Conservation (phyloP, 306 rosid genomes). For the Acacia melanoxylon region DNA sequence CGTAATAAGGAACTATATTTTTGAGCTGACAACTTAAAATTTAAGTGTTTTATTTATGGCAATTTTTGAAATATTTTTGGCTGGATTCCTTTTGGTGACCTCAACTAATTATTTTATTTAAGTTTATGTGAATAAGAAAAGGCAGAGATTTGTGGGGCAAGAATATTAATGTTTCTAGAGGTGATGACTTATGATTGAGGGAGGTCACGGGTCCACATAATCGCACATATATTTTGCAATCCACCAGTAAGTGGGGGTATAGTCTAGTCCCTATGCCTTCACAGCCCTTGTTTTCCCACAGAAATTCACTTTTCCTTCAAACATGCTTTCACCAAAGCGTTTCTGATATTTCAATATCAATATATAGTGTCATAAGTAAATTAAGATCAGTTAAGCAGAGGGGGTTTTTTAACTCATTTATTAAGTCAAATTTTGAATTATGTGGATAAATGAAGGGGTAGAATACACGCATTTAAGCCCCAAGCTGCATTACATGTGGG, state of each 20-base stretch:
- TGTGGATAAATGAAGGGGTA: not conserved
- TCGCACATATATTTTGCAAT: slow-evolving; percentile 7
- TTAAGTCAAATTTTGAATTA: not conserved
- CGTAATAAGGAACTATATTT: not conserved
- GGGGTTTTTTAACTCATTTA: not conserved
- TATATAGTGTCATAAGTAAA: not conserved
- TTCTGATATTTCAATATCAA: not conserved
- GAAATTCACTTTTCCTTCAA: slow-evolving; percentile 23
- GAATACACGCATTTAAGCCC: not conserved
- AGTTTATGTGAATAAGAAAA: not conserved
- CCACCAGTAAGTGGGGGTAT: not conserved
- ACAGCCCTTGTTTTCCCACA: not conserved
- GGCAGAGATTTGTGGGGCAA: not conserved
- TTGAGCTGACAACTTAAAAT: not conserved
- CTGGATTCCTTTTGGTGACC: not conserved
- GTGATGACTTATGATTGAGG: not conserved
- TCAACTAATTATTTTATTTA: not conserved
- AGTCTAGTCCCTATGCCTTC: not conserved
- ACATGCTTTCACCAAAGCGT: not conserved
- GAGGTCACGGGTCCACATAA: slow-evolving; percentile 18
- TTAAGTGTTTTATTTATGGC: not conserved
- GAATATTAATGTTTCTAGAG: not conserved
- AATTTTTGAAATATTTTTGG: not conserved
- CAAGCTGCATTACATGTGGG: not conserved
- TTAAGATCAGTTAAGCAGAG: not conserved